Percentiles rank a stretch among this genome's conserved stretches.
Evolutionary conservation across 345 rosid species (phyloP).

Genomic region (Salix purpurea): DNA sequence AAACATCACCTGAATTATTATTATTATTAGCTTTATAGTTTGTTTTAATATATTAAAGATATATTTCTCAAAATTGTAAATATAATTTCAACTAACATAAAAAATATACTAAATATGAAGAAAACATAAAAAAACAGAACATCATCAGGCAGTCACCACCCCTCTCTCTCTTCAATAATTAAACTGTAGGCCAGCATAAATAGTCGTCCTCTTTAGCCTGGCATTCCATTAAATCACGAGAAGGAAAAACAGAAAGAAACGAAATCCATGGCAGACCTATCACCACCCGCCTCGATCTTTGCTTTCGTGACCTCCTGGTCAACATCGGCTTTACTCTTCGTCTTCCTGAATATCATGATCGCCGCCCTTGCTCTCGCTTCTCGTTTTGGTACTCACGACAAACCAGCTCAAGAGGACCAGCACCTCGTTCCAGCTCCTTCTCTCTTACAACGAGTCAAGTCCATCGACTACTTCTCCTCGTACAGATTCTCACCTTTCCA

Average conservation of each 20-base stretch:
- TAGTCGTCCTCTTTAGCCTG: too few relatives aligned
- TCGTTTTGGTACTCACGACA: constrained; percentile 28
- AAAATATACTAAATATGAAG: too few relatives aligned
- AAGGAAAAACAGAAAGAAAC: neutral
- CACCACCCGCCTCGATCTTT: neutral
- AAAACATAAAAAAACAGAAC: too few relatives aligned
- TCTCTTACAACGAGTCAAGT: constrained; percentile 55
- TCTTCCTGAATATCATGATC: constrained; percentile 57
- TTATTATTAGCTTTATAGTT: too few relatives aligned
- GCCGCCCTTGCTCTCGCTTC: constrained; percentile 52
- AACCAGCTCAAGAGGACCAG: neutral
- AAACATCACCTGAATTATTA: too few relatives aligned
- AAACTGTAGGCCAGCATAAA: too few relatives aligned
- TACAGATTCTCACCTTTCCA: constrained; percentile 1
- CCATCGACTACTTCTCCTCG: constrained; percentile 37
- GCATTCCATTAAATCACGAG: neutral
- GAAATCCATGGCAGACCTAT: constrained; percentile 2
- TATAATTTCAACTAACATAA: too few relatives aligned
- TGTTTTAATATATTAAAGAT: too few relatives aligned
- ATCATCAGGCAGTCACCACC: too few relatives aligned
- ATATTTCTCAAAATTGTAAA: too few relatives aligned
- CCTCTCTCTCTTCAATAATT: too few relatives aligned
- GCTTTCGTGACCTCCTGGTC: constrained; percentile 38
- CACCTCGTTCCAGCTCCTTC: constrained; percentile 46
- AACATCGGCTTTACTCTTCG: constrained; percentile 56